Evolutionary conservation across 2,329 filamentous ascomycete genomes (phyloP), one percentile per base, ranked within the genome.

Genomic region (Xylaria sp.): DNA sequence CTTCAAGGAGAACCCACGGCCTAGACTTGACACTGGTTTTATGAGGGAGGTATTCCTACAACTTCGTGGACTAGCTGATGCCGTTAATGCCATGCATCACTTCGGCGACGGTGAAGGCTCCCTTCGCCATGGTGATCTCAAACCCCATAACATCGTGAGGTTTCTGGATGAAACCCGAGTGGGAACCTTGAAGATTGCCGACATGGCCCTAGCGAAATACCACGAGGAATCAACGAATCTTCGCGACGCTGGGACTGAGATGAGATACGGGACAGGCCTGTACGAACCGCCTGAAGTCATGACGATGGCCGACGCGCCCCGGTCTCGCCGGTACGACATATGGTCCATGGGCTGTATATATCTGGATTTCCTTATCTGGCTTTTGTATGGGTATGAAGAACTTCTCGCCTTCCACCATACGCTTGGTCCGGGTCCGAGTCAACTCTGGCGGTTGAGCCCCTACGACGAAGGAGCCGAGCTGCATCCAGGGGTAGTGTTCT

Each of bases 331-430:
- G 8, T 37, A 60, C 8, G 58, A 60, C 12, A 50, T 60, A 39
- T 60, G 58, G 58, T 50, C 44, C 3, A 60, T 60, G 58, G 58
- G 58, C 6, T 60, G 58, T 51, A 31, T 60, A 25, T 34, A 31
- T 15, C 25, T 60, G 15, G 58, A 60, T 9, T 23, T 60, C 58
- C 23, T 60, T 12, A 60, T 60, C 12, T 60, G 58, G 58, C 20
- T 60, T n/a, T 23, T 60, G 23, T 60, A 60, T n/a, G 79, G 75
- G 6, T 31, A 31, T 28, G 23, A 52, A 12, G 50, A 31, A 52
- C 25, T 52, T 3, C 6, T 15, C 4, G 3, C 50, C 50, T 52
- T 52, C 23, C 12, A 28, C 12, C 7, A 52, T 1, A 18, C 12
- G 12, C 25, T 6, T 8, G 1, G 23, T 3, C 8, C 2, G 6